Percentiles rank a stretch among this genome's conserved stretches.
These are phyloP conservation scores for Auriscalpium vulgare DNA, from an alignment of 768 basidiomycete species.

Conservation along the genomic window DNA sequence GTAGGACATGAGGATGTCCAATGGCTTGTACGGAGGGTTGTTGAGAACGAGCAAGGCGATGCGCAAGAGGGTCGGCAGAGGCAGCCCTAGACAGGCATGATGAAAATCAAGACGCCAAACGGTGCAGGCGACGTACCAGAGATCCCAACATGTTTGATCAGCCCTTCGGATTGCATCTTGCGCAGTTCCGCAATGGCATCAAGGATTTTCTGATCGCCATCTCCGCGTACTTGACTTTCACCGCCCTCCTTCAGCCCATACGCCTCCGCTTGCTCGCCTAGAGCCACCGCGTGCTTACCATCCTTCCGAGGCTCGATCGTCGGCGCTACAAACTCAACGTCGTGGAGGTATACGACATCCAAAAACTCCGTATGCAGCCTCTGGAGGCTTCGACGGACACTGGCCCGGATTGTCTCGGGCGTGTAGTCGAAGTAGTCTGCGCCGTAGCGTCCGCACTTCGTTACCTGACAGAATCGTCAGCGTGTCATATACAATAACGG, in stretches of 20 bases:
- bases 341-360: constrained; percentile 77
- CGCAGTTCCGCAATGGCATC: constrained; percentile 59
- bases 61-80: constrained; percentile 78
- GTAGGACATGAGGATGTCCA: constrained; percentile 78
- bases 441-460: constrained; percentile 81
- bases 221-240: constrained; percentile 49
- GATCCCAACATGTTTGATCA: constrained; percentile 70
- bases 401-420: constrained; percentile 53
- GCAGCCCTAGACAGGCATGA: constrained; percentile 47
- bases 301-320: constrained; percentile 37
- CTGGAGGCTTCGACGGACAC: constrained; percentile 56
- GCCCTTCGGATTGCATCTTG: constrained; percentile 62
- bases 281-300: constrained; percentile 50
- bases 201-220: constrained; percentile 67
- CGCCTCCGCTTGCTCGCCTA: constrained; percentile 41
- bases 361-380: constrained; percentile 72
- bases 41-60: constrained; percentile 66
- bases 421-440: constrained; percentile 63
- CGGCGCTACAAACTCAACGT: constrained; percentile 70
- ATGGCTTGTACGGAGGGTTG: constrained; percentile 55
- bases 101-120: background rate
- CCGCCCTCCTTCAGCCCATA: constrained; percentile 62
- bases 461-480: constrained; percentile 43
- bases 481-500: background rate
- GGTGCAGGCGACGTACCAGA: constrained; percentile 41